phyloP scores from a whole-genome alignment of 164 flowering plant species.

The Sedum album region DNA sequence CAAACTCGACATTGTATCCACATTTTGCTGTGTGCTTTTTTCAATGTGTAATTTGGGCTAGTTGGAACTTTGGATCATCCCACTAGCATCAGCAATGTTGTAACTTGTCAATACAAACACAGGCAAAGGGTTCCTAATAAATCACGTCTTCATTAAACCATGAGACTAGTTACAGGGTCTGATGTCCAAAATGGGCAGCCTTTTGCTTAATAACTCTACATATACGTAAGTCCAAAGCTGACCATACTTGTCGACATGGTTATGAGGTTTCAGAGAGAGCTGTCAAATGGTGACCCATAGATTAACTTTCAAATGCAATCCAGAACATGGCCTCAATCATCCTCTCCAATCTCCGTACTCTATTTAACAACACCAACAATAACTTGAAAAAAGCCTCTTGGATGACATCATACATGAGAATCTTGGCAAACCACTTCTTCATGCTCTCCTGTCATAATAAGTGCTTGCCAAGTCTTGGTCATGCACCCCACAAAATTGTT shows the following conservation, averaged over 20 bases:
- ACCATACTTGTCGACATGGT: neutral
- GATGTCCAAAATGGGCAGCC: neutral
- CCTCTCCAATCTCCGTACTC: neutral
- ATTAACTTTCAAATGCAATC: neutral
- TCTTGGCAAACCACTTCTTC: neutral
- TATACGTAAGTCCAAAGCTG: neutral
- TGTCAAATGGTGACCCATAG: neutral
- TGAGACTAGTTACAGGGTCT: neutral
- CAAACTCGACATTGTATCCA: neutral
- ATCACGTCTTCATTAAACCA: too few species aligned
- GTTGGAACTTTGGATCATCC: neutral
- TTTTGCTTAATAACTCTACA: neutral
- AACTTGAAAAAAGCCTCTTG: neutral
- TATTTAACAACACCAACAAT: neutral
- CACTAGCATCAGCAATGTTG: neutral
- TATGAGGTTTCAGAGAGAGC: neutral
- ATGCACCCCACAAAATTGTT: neutral
- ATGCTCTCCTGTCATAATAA: neutral
- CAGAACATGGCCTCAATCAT: neutral
- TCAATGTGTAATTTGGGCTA: neutral
- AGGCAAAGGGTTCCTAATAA: neutral
- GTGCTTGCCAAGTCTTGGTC: neutral
- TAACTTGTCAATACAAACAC: neutral
- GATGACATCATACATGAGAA: neutral
- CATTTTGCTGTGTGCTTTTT: neutral